A percentile compares a stretch with the other conserved stretches of the same genome.
Conservation (phyloP, 352 stramenopile species). For the Phytopythium delawarense region DNA sequence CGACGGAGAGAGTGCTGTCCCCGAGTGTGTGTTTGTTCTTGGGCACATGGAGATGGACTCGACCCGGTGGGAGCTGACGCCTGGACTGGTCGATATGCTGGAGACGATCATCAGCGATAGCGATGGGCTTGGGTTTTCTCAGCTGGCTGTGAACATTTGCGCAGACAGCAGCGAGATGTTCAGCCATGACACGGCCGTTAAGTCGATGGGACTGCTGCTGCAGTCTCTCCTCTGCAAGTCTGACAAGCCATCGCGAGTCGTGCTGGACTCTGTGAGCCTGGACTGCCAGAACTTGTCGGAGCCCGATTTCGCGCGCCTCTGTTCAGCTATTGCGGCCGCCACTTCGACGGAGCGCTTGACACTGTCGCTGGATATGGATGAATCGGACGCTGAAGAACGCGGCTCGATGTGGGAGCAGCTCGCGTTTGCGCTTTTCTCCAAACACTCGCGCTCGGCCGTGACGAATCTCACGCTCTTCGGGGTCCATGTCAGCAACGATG, state of each 20-base stretch:
- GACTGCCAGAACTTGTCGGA: not conserved
- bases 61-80: not conserved
- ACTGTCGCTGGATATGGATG: not conserved
- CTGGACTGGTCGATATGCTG: not conserved
- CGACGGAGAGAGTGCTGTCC: not conserved
- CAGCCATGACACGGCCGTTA: not conserved
- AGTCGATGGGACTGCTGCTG: not conserved
- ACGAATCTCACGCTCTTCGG: not conserved
- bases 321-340: not conserved
- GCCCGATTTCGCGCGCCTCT: not conserved
- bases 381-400: not conserved
- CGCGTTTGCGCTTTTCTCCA: not conserved
- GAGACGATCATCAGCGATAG: not conserved
- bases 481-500: not conserved
- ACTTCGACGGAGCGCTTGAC: not conserved
- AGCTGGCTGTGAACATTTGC: not conserved
- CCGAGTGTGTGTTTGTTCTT: conserved; percentile 1
- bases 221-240: not conserved
- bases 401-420: not conserved
- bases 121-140: not conserved
- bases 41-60: not conserved
- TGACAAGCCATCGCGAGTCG: not conserved
- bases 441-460: not conserved
- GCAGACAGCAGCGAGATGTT: not conserved
- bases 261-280: not conserved